Evolutionary conservation across 2,329 filamentous ascomycete genomes (phyloP), one percentile per base, ranked within the genome.

Genomic region (Cladophialophora immunda): DNA sequence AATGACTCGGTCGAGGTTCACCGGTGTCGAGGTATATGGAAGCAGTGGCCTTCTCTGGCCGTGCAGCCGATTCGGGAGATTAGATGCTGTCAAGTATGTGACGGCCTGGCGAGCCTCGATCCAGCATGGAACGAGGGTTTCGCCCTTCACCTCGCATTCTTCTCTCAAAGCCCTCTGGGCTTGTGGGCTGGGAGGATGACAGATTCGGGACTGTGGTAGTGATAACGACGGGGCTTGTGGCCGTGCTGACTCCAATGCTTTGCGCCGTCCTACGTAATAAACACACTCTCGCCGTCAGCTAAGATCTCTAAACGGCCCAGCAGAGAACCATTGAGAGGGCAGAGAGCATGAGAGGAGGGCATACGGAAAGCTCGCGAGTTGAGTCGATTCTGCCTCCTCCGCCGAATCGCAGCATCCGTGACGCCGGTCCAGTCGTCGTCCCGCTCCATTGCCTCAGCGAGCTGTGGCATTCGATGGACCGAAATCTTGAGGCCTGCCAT

Each of bases 401-500:
- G 76, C 27, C 81, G 77, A 66, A 75, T 76, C 69, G 76, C 77
- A 2, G 78, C 76, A 76, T 82, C 77, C n/a, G 68, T 81, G 27
- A 73, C 78, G 5, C 81, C 81, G 34, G 81, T 83, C 81, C 81
- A 83, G 73, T 82, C 77, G 63, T 83, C 81, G 67, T 81, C 75
- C 32, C 56, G 72, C 64, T 69, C 75, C 72, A 68, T 76, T 7
- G 80, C 80, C 79, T 81, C 78, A 65, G 75, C 75, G 71, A 81
- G 73, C 67, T 81, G 78, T 64, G 76, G 75, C 76, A 63, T 63
- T 30, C n/a, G 58, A 13, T 19, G 57, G 5, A 59, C 5, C 11
- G 7, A 19, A 36, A 59, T 58, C 55, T 22, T 36, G 32, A 13
- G 4, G 22, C n/a, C 9, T 6, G 32, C 32, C 32, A 34, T 34